Percentiles rank a stretch among this genome's conserved stretches.
These are phyloP conservation scores for Immersiella caudata DNA, from an alignment of 495 filamentous ascomycete genomes.

Conservation along the genomic window DNA sequence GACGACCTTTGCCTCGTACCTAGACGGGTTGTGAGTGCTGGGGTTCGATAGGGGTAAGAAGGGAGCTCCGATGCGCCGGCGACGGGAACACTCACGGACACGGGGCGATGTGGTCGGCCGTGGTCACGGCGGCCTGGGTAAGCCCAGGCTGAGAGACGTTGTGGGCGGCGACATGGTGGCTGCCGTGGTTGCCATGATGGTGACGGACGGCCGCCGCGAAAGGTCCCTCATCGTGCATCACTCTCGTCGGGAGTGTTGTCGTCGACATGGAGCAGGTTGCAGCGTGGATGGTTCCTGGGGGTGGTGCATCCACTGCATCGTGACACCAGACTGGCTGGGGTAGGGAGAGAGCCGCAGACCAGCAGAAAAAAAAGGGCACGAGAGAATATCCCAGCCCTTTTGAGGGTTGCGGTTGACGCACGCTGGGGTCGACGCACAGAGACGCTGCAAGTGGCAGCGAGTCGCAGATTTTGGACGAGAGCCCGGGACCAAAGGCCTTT, in stretches of 20 bases:
- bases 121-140: constrained; percentile 32
- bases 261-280: constrained; percentile 40
- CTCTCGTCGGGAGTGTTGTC: constrained; percentile 30
- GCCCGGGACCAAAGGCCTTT: constrained; percentile 31
- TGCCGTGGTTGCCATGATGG: constrained; percentile 23
- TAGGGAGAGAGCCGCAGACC: constrained; percentile 29
- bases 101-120: constrained; percentile 18
- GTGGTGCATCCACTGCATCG: constrained; percentile 41
- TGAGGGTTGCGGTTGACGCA: constrained; percentile 25
- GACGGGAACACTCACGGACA: constrained; percentile 37
- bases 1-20: constrained; percentile 40
- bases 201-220: constrained; percentile 29
- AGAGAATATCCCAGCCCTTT: constrained; percentile 29
- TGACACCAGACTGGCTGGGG: constrained; percentile 38
- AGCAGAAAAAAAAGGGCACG: constrained; percentile 13
- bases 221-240: constrained; percentile 37
- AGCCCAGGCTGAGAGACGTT: constrained; percentile 5
- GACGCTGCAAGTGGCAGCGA: constrained; percentile 11
- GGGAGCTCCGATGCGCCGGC: background rate
- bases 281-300: constrained; percentile 35
- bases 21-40: constrained; percentile 24
- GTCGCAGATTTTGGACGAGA: constrained; percentile 1
- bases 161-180: constrained; percentile 18
- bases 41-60: background rate
- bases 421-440: constrained; percentile 4